phyloP scores from a whole-genome alignment of 768 basidiomycete genomes.

The Exsudoporus frostii region DNA sequence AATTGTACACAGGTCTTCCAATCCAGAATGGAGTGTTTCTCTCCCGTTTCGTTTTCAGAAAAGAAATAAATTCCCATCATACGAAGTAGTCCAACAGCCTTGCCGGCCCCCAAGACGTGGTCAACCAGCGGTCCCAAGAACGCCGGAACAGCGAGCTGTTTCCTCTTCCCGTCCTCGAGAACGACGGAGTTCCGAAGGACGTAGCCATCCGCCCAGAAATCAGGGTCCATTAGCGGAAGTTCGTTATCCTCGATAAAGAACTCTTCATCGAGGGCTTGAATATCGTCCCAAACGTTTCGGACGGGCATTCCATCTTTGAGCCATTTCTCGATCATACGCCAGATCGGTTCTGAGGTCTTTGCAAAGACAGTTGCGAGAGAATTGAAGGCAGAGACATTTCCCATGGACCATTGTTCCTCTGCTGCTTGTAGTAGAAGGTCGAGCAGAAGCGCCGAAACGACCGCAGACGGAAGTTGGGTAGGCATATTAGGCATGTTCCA shows the following conservation, averaged over 20 bases:
- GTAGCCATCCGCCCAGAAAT: slow-evolving; percentile 80
- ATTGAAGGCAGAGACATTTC: slow-evolving; percentile 51
- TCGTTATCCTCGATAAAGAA: slow-evolving; percentile 80
- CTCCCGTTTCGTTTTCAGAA: slow-evolving; percentile 17
- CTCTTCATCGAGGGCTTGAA: slow-evolving; percentile 54
- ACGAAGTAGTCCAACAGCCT: slow-evolving; percentile 71
- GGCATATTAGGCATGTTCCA: slow-evolving; percentile 43
- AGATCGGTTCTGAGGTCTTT: slow-evolving; percentile 63
- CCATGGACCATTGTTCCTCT: slow-evolving; percentile 58
- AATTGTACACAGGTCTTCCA: slow-evolving; percentile 46
- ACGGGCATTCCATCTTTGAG: slow-evolving; percentile 68
- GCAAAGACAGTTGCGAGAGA: slow-evolving; percentile 62
- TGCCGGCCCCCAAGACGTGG: slow-evolving; percentile 64
- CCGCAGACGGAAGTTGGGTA: slow-evolving; percentile 45
- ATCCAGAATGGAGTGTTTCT: slow-evolving; percentile 26
- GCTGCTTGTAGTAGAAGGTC: slow-evolving; percentile 57
- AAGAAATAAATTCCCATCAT: slow-evolving; percentile 39
- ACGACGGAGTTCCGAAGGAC: slow-evolving; percentile 43
- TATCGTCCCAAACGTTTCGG: slow-evolving; percentile 31
- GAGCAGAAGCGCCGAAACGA: slow-evolving; percentile 54
- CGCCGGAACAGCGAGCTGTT: slow-evolving; percentile 42
- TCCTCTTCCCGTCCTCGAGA: slow-evolving; percentile 24
- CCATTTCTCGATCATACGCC: slow-evolving; percentile 73
- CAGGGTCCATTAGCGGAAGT: slow-evolving; percentile 60
- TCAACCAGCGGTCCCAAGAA: slow-evolving; percentile 63